These are phyloP conservation scores for Thalassiosira livingstoniorum DNA, from an alignment of 352 stramenopile species.

Conservation along the genomic window DNA sequence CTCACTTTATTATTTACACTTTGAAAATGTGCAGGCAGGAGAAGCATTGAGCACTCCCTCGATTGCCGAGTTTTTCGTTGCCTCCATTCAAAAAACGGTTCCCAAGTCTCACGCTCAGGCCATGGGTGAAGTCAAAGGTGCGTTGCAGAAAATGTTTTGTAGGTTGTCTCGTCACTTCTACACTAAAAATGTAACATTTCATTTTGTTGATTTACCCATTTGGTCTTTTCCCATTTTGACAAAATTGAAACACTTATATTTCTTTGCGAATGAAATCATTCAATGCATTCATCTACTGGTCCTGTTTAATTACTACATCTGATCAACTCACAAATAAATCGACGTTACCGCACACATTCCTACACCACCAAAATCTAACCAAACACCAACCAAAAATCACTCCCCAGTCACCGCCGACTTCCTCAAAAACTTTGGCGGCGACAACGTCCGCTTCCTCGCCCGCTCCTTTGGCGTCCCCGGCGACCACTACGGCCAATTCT, in stretches of 20 bases:
- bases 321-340: too few relatives aligned
- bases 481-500: constrained; percentile 96
- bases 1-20: background rate
- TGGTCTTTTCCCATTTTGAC: too few relatives aligned
- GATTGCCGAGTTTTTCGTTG: constrained; percentile 95
- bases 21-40: constrained; percentile 55
- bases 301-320: too few relatives aligned
- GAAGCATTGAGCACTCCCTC: constrained; percentile 86
- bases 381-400: constrained; percentile 97
- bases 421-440: constrained; percentile 96
- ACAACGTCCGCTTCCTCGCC: constrained; percentile 97
- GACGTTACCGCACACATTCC: too few relatives aligned
- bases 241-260: too few relatives aligned
- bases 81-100: constrained; percentile 95
- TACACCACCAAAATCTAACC: too few relatives aligned
- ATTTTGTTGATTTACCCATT: too few relatives aligned
- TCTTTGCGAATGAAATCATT: too few relatives aligned
- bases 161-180: too few relatives aligned
- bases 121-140: constrained; percentile 86
- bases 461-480: constrained; percentile 95
- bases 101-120: constrained; percentile 97
- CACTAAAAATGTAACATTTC: too few relatives aligned
- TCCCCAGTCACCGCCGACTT: constrained; percentile 96
- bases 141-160: too few relatives aligned
- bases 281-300: too few relatives aligned